Conservation (phyloP, 2,329 filamentous ascomycete species). For the Xylariaceae sp. region DNA sequence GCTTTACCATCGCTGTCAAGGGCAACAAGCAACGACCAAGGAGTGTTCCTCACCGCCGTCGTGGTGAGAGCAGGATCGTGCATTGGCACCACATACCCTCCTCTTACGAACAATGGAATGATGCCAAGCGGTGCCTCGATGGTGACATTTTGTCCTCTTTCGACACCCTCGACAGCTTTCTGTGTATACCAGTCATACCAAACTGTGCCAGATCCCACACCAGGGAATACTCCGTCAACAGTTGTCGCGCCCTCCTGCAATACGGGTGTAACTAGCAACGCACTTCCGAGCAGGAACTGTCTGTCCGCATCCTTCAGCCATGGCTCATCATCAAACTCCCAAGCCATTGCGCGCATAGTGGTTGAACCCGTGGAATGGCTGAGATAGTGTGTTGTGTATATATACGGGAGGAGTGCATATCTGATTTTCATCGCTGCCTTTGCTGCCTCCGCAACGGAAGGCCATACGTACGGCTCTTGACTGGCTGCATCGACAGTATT, state of each 20-base stretch:
- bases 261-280: slow-evolving; percentile 64
- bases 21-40: slow-evolving; percentile 65
- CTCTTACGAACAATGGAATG: slow-evolving; percentile 68
- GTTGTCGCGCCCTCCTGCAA: slow-evolving; percentile 57
- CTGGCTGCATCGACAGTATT: slow-evolving; percentile 57
- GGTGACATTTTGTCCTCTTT: slow-evolving; percentile 36
- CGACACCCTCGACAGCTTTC: slow-evolving; percentile 41
- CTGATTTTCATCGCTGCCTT: slow-evolving; percentile 65
- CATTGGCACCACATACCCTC: slow-evolving; percentile 62
- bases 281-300: slow-evolving; percentile 68
- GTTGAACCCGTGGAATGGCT: slow-evolving; percentile 64
- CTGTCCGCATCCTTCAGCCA: slow-evolving; percentile 61
- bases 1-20: slow-evolving; percentile 53
- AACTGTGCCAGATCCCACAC: slow-evolving; percentile 52
- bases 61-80: slow-evolving; percentile 69
- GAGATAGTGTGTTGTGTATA: slow-evolving; percentile 69
- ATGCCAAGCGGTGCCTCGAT: slow-evolving; percentile 52
- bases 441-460: slow-evolving; percentile 60
- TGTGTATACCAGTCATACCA: slow-evolving; percentile 84
- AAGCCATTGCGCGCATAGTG: slow-evolving; percentile 68
- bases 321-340: slow-evolving; percentile 72
- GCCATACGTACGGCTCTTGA: slow-evolving; percentile 72
- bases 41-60: slow-evolving; percentile 54
- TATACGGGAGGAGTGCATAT: slow-evolving; percentile 68
- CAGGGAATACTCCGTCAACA: slow-evolving; percentile 68